These are phyloP conservation scores for Schoenoplectus triqueter DNA, from an alignment of 202 grass and related monocot species.

Conservation along the genomic window DNA sequence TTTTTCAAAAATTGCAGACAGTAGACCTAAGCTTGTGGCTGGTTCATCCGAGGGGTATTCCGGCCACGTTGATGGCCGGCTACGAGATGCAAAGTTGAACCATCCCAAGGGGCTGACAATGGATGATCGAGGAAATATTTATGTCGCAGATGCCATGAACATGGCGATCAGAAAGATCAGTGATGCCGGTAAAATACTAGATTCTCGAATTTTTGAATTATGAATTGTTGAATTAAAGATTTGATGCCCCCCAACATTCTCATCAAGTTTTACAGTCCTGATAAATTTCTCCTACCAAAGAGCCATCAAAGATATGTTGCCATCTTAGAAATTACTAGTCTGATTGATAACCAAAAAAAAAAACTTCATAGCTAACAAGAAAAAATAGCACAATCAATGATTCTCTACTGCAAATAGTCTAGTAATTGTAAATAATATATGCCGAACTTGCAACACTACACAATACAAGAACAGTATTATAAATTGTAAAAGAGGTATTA, in stretches of 20 bases:
- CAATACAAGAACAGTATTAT: background rate
- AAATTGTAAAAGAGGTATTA: background rate
- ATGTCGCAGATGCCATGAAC: conserved; percentile 95
- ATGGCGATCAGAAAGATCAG: conserved; percentile 99
- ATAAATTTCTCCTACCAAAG: background rate
- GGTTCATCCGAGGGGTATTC: conserved; percentile 90
- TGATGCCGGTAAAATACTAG: conserved; percentile 66
- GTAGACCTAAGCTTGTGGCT: conserved; percentile 87
- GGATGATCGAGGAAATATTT: conserved; percentile 86
- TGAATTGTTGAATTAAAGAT: conserved; percentile 29
- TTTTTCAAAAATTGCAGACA: conserved; percentile 68
- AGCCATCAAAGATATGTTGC: background rate
- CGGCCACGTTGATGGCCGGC: conserved; percentile 82
- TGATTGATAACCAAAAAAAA: background rate
- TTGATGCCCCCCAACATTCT: conserved; percentile 38
- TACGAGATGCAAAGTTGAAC: conserved; percentile 78
- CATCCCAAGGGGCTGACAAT: conserved; percentile 93
- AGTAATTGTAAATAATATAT: background rate
- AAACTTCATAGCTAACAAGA: conserved; percentile 10
- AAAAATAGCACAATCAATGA: background rate
- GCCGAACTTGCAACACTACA: background rate
- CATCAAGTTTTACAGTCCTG: conserved; percentile 35
- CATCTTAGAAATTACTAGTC: background rate
- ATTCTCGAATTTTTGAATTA: conserved; percentile 31
- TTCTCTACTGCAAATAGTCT: background rate